Percentiles rank a stretch among this genome's conserved stretches.
Conservation (phyloP, 129 eudicot species). For the Escallonia herrerae region DNA sequence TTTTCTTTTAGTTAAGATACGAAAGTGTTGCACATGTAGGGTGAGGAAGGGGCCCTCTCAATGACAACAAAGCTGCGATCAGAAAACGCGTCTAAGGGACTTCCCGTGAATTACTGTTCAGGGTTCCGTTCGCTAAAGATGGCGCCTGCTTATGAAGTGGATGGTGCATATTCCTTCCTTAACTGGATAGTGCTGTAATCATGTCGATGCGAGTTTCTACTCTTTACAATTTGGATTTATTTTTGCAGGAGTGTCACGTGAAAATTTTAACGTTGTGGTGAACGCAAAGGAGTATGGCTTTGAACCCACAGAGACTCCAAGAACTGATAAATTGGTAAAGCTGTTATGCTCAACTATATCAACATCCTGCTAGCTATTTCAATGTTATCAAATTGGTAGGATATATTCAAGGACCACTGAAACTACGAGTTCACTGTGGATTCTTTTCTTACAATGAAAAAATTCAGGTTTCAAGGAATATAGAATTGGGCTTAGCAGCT, state of each 20-base stretch:
- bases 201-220: too few species aligned
- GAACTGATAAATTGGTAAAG: conserved; percentile 96
- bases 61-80: conserved; percentile 77
- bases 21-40: conserved; percentile 36
- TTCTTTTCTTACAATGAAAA: not conserved
- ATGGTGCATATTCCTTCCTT: conserved; percentile 39
- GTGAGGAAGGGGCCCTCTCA: conserved; percentile 99
- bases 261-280: conserved; percentile 61
- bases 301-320: conserved; percentile 86
- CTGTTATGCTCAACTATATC: not conserved
- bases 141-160: conserved; percentile 45
- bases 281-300: conserved; percentile 75
- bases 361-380: too few species aligned
- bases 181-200: not conserved
- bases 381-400: too few species aligned
- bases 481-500: conserved; percentile 87
- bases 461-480: conserved; percentile 68
- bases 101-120: conserved; percentile 94
- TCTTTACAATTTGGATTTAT: too few species aligned
- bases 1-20: not conserved
- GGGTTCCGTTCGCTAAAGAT: conserved; percentile 77
- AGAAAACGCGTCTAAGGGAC: conserved; percentile 71
- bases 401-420: too few species aligned
- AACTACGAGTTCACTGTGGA: not conserved
- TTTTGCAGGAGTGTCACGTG: conserved; percentile 83